Conservation (phyloP, 2,329 filamentous ascomycete genomes). For the Aspergillus flavus region DNA sequence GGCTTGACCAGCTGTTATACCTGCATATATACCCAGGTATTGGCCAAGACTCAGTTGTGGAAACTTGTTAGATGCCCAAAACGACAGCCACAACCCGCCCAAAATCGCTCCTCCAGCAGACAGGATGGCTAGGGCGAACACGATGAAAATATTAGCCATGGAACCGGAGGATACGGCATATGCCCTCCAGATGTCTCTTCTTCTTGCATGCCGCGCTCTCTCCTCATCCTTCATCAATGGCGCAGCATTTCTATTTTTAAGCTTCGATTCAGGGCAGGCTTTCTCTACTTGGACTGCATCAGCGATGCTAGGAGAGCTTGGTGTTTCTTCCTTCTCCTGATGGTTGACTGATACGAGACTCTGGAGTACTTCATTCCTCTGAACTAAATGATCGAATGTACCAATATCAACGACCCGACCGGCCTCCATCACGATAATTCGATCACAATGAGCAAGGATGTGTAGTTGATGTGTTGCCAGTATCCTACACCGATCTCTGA, state of each 20-base stretch:
- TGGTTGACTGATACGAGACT: too few species aligned
- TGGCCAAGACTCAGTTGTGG: constrained; percentile 50
- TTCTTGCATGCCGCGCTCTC: not conserved
- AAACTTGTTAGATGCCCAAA: not conserved
- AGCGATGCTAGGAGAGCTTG: too few species aligned
- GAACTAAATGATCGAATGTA: not conserved
- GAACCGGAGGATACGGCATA: not conserved
- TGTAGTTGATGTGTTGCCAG: not conserved
- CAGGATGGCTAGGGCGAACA: not conserved
- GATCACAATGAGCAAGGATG: not conserved
- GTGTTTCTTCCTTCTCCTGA: too few species aligned
- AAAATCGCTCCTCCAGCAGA: not conserved
- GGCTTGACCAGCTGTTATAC: constrained; percentile 70
- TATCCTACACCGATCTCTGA: not conserved
- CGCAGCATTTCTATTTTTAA: too few species aligned
- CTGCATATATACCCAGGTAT: constrained; percentile 73
- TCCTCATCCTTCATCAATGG: not conserved
- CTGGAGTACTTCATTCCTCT: not conserved
- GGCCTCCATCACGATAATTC: not conserved
- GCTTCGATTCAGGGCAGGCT: too few species aligned
- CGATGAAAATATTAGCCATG: not conserved
- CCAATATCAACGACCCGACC: not conserved
- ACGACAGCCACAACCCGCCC: not conserved
- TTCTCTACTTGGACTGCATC: too few species aligned
- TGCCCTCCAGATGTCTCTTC: not conserved